Conservation (phyloP, 768 basidiomycete genomes). For the Stropharia rugosoannulata region DNA sequence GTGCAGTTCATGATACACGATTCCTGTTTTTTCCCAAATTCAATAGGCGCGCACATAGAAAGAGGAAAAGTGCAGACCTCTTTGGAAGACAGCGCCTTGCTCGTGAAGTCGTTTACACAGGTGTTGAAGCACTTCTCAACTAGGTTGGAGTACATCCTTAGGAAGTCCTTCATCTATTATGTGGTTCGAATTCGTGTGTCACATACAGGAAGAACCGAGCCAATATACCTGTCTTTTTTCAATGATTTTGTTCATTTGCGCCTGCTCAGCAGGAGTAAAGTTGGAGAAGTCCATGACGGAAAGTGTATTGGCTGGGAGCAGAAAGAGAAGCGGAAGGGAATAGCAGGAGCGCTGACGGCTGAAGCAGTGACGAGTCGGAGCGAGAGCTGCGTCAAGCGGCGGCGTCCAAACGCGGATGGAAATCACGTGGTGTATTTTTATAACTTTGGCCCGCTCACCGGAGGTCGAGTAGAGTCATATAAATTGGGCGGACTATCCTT, state of each 20-base stretch:
- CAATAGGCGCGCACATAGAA: neutral
- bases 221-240: slow-evolving; percentile 92
- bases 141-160: slow-evolving; percentile 90
- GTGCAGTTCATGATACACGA: slow-evolving; percentile 91
- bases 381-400: no score
- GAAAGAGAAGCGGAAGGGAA: slow-evolving; percentile 5
- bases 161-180: slow-evolving; percentile 94
- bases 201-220: neutral
- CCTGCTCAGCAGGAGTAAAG: slow-evolving; percentile 89
- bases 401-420: no score
- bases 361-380: neutral
- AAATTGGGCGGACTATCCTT: slow-evolving; percentile 1
- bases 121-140: slow-evolving; percentile 96
- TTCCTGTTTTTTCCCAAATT: slow-evolving; percentile 50
- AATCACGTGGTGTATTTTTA: no score
- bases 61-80: slow-evolving; percentile 53
- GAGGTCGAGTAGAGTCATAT: slow-evolving; percentile 8
- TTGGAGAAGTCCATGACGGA: slow-evolving; percentile 84
- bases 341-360: slow-evolving; percentile 9
- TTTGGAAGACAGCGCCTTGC: slow-evolving; percentile 89
- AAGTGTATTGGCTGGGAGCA: slow-evolving; percentile 14
- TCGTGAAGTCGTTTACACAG: slow-evolving; percentile 96
- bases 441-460: neutral
- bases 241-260: slow-evolving; percentile 92
- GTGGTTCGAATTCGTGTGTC: slow-evolving; percentile 5